These are phyloP conservation scores for Coleophoma eucalyptorum DNA, from an alignment of 2,329 filamentous ascomycete genomes.

Conservation along the genomic window DNA sequence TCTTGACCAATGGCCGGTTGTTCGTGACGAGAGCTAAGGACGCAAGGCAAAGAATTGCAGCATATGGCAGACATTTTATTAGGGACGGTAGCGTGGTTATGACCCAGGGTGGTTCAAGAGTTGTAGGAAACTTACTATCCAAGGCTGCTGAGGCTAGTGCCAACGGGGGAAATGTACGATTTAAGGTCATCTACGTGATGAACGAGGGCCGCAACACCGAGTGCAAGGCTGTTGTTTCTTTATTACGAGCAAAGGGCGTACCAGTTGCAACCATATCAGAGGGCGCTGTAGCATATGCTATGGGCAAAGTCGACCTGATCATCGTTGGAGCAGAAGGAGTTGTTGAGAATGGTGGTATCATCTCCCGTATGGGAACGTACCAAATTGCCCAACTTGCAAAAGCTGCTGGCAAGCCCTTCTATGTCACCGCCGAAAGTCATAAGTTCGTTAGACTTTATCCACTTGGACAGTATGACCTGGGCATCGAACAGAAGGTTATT, in stretches of 20 bases:
- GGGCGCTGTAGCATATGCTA: constrained; percentile 73
- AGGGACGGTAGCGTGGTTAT: constrained; percentile 77
- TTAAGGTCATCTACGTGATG: constrained; percentile 79
- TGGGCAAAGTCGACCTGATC: constrained; percentile 68
- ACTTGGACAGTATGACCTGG: constrained; percentile 75
- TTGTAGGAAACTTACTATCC: constrained; percentile 73
- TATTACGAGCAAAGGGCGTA: constrained; percentile 70
- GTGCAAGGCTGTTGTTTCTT: constrained; percentile 65
- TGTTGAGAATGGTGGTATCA: constrained; percentile 89
- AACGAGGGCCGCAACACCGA: constrained; percentile 54
- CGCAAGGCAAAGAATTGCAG: constrained; percentile 77
- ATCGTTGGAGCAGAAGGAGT: constrained; percentile 78
- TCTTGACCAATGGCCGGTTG: constrained; percentile 79
- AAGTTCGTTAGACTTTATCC: constrained; percentile 92
- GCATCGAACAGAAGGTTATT: constrained; percentile 73
- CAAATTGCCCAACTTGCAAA: constrained; percentile 83
- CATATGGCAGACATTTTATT: constrained; percentile 74
- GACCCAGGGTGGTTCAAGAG: constrained; percentile 83
- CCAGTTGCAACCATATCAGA: constrained; percentile 79
- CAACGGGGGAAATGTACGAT: constrained; percentile 55
- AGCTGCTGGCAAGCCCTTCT: constrained; percentile 66
- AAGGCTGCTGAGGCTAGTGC: constrained; percentile 65
- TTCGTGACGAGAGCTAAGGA: constrained; percentile 87
- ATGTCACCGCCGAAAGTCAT: constrained; percentile 91
- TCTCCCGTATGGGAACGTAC: constrained; percentile 80